Conservation (phyloP, 2,329 filamentous ascomycete genomes). For the Neocucurbitaria cava region DNA sequence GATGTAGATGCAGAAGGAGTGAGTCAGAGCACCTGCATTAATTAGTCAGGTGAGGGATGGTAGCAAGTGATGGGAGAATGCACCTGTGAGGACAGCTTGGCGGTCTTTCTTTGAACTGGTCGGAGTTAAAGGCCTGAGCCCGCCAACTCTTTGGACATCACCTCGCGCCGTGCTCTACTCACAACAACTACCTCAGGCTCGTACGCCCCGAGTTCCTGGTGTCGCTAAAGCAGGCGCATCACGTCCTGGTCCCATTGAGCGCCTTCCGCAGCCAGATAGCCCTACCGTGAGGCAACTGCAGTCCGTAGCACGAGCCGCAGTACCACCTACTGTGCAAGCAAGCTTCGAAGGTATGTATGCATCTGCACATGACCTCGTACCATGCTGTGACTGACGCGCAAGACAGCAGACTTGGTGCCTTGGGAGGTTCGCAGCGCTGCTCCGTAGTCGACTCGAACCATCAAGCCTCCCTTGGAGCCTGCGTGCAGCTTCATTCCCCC, state of each 20-base stretch:
- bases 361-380: background rate
- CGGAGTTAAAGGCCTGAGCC: conserved; percentile 27
- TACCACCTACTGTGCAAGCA: background rate
- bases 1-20: background rate
- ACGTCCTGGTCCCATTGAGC: background rate
- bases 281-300: conserved; percentile 7
- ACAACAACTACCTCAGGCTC: background rate
- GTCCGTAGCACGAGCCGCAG: conserved; percentile 3
- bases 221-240: conserved; percentile 15
- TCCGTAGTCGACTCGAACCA: background rate
- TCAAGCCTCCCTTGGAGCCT: background rate
- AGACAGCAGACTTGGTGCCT: background rate
- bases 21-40: conserved; percentile 22
- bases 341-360: conserved; percentile 9
- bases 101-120: conserved; percentile 9
- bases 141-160: conserved; percentile 14
- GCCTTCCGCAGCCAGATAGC: background rate
- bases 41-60: conserved; percentile 9
- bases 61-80: conserved; percentile 9
- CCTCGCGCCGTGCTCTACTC: conserved; percentile 2
- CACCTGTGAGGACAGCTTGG: conserved; percentile 12
- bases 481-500: background rate
- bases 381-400: conserved; percentile 7
- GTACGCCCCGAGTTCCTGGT: background rate
- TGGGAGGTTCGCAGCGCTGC: background rate